These are phyloP conservation scores for Exophiala sp. DNA, from an alignment of 2,329 filamentous ascomycete species.

Conservation along the genomic window DNA sequence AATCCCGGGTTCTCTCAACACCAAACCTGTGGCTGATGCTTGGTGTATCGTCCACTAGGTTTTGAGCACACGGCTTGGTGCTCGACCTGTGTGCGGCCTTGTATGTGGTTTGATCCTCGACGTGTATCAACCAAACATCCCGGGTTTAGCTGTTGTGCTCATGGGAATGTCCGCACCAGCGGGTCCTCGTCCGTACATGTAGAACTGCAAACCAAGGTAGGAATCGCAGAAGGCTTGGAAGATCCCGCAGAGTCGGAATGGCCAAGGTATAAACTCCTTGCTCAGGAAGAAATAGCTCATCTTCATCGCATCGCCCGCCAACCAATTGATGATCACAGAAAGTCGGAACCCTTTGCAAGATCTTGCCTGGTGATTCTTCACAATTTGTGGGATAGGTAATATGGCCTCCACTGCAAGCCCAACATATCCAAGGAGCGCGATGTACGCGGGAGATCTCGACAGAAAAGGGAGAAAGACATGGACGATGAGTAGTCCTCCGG, in stretches of 20 bases:
- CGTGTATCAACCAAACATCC: constrained; percentile 15
- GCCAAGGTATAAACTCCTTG: constrained; percentile 43
- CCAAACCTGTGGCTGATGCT: too few relatives aligned
- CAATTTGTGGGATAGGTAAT: constrained; percentile 47
- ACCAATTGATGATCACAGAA: constrained; percentile 47
- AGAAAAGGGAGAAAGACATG: constrained; percentile 53
- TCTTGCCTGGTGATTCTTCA: constrained; percentile 45
- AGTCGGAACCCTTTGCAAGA: constrained; percentile 50
- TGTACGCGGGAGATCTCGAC: constrained; percentile 41
- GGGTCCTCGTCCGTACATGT: constrained; percentile 40
- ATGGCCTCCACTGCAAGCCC: constrained; percentile 48
- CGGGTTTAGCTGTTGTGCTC: constrained; percentile 15
- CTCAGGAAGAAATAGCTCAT: constrained; percentile 50
- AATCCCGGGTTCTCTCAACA: background rate
- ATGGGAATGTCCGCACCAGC: constrained; percentile 17
- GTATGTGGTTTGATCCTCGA: background rate
- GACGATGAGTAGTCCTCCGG: constrained; percentile 45
- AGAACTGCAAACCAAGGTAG: constrained; percentile 48
- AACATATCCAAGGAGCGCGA: constrained; percentile 42
- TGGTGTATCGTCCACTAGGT: too few relatives aligned
- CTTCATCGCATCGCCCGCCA: constrained; percentile 50
- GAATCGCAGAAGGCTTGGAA: constrained; percentile 48
- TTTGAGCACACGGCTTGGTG: too few relatives aligned
- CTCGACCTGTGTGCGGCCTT: background rate
- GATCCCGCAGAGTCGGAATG: constrained; percentile 48